Evolutionary conservation across 345 rosid genomes (phyloP).

Genomic region (Syzygium grande): DNA sequence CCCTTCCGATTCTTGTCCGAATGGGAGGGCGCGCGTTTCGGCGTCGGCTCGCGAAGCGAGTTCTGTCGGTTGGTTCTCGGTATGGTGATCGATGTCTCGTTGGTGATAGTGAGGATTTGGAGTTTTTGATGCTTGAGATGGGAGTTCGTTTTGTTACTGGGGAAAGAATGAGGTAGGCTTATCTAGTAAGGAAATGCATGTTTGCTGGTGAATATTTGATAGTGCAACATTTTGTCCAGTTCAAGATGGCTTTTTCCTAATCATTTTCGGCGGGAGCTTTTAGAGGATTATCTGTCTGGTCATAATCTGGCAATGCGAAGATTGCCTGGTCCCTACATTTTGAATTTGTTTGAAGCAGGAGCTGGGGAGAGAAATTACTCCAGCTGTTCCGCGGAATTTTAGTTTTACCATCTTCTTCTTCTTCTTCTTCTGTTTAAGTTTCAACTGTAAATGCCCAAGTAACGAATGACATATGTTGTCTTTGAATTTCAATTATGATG

Average conservation of each 20-base stretch:
- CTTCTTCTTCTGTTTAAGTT: neutral
- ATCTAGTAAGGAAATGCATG: neutral
- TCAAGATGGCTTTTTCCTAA: neutral
- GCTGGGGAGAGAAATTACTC: neutral
- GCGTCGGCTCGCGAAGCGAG: neutral
- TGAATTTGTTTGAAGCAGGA: neutral
- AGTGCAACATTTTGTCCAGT: neutral
- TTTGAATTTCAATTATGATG: neutral
- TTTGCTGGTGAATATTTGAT: neutral
- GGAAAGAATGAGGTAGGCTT: neutral
- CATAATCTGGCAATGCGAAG: neutral
- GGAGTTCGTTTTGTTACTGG: neutral
- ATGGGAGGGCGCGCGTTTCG: neutral
- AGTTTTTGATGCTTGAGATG: neutral
- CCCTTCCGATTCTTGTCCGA: neutral
- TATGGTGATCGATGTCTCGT: neutral
- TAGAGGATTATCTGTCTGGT: neutral
- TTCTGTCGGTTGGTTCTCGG: neutral
- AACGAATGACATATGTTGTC: neutral
- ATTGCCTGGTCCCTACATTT: neutral
- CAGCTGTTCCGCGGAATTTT: neutral
- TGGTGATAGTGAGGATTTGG: neutral
- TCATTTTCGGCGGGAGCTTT: neutral
- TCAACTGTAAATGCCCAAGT: neutral
- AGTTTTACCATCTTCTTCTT: neutral